Conservation (phyloP, 192 early-diverging fungal genomes). For the Jimgerdemannia lactiflua region DNA sequence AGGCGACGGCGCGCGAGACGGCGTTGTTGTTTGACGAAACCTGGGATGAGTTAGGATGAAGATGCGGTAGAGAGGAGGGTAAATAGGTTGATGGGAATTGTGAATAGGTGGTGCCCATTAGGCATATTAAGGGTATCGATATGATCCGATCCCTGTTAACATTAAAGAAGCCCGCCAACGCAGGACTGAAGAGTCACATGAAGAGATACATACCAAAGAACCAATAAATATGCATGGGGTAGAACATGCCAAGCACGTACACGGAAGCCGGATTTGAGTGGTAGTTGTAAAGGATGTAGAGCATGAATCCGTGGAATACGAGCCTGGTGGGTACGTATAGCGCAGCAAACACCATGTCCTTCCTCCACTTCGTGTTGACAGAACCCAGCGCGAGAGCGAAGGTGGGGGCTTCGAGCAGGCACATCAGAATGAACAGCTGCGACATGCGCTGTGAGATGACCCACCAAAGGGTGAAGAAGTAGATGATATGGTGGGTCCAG, state of each 20-base stretch:
- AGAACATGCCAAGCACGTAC: constrained; percentile 37
- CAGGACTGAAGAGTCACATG: neutral
- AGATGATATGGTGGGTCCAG: constrained; percentile 62
- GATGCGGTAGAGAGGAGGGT: neutral
- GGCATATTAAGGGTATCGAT: neutral
- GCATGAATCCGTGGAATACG: constrained; percentile 41
- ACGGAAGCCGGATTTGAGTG: constrained; percentile 15
- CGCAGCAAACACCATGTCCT: constrained; percentile 49
- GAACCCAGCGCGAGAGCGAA: constrained; percentile 52
- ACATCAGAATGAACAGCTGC: constrained; percentile 42
- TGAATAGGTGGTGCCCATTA: neutral
- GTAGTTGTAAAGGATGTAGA: constrained; percentile 30
- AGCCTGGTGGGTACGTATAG: constrained; percentile 56
- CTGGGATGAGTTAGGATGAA: constrained; percentile 2
- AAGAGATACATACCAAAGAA: constrained; percentile 31
- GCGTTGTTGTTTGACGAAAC: constrained; percentile 31
- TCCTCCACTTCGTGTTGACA: constrained; percentile 39
- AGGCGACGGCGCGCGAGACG: neutral
- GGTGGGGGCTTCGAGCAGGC: constrained; percentile 58
- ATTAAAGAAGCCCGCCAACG: neutral
- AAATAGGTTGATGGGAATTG: neutral
- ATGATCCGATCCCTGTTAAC: neutral
- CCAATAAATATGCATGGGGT: constrained; percentile 55
- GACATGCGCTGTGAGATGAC: constrained; percentile 14
- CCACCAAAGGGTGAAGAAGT: constrained; percentile 36